phyloP scores from a whole-genome alignment of 2,329 filamentous ascomycete species.

The Daldinia sp. region DNA sequence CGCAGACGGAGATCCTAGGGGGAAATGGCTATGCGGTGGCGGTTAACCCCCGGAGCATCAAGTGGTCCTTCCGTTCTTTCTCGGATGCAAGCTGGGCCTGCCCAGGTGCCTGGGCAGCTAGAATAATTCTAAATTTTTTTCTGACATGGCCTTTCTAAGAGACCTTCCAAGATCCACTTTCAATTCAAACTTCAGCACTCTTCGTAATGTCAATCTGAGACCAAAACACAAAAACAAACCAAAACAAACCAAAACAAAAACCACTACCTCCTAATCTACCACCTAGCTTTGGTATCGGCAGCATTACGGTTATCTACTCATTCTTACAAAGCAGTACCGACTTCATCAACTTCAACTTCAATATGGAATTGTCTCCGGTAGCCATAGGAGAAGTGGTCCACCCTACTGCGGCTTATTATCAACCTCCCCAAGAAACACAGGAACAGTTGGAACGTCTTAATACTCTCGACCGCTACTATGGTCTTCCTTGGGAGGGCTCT shows the following conservation, averaged over 20 bases:
- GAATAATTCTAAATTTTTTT: background rate
- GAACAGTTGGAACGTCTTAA: slow-evolving; percentile 15
- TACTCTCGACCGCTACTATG: background rate
- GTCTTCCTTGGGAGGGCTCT: slow-evolving; percentile 56
- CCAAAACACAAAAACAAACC: too few relatives aligned
- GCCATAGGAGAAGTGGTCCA: slow-evolving; percentile 65
- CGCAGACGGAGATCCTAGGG: background rate
- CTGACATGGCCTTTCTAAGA: background rate
- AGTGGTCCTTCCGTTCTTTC: background rate
- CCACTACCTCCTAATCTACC: background rate
- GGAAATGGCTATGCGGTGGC: background rate
- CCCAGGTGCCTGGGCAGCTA: too few relatives aligned
- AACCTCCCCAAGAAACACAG: slow-evolving; percentile 11
- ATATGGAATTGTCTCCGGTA: slow-evolving; percentile 63
- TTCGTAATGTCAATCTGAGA: background rate
- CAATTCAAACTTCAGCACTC: background rate
- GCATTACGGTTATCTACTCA: background rate
- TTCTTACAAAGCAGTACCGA: slow-evolving; percentile 17
- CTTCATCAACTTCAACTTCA: slow-evolving; percentile 36
- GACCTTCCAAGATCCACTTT: background rate
- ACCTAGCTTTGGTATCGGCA: background rate
- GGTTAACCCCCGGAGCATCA: background rate
- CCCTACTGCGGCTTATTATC: slow-evolving; percentile 62
- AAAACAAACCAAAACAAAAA: too few relatives aligned
- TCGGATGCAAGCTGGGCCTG: background rate